Percentiles rank a stretch among this genome's conserved stretches.
Conservation (phyloP, 2,329 filamentous ascomycete genomes). For the Bipolaris victoriae region DNA sequence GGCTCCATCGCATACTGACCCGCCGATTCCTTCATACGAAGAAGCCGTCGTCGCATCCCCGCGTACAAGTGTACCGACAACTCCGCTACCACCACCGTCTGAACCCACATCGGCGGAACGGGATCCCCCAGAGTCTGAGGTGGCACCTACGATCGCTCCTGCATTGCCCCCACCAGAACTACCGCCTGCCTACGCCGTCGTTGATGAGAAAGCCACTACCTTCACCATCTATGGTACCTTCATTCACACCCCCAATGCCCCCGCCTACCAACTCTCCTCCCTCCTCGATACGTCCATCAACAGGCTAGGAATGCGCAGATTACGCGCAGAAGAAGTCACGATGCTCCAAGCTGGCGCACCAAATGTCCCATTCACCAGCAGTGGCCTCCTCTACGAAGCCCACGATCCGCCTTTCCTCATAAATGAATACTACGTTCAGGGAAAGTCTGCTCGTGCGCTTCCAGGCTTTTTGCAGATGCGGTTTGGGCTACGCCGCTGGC, state of each 20-base stretch:
- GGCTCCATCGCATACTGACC: conserved; percentile 1
- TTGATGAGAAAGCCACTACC: conserved; percentile 30
- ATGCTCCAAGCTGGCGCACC: conserved; percentile 18
- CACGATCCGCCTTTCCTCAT: conserved; percentile 30
- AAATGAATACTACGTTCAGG: conserved; percentile 31
- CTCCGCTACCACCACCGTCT: conserved; percentile 1
- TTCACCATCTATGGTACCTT: conserved; percentile 36
- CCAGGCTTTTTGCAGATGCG: conserved; percentile 29
- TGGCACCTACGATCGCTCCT: background rate
- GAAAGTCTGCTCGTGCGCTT: conserved; percentile 20
- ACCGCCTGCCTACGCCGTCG: conserved; percentile 32
- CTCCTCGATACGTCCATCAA: conserved; percentile 29
- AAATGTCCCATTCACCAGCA: conserved; percentile 30
- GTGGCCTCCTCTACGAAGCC: conserved; percentile 31
- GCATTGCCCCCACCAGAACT: conserved; percentile 9
- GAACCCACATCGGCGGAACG: conserved; percentile 3
- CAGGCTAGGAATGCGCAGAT: conserved; percentile 28
- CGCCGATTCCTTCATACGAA: conserved; percentile 29
- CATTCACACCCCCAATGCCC: conserved; percentile 31
- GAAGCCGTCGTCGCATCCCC: conserved; percentile 16
- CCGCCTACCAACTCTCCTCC: conserved; percentile 37
- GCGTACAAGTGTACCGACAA: background rate
- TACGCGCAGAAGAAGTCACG: conserved; percentile 29
- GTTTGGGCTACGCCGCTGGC: conserved; percentile 26
- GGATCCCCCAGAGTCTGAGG: background rate